Conservation (phyloP, 768 basidiomycete species). For the Suillus plorans region DNA sequence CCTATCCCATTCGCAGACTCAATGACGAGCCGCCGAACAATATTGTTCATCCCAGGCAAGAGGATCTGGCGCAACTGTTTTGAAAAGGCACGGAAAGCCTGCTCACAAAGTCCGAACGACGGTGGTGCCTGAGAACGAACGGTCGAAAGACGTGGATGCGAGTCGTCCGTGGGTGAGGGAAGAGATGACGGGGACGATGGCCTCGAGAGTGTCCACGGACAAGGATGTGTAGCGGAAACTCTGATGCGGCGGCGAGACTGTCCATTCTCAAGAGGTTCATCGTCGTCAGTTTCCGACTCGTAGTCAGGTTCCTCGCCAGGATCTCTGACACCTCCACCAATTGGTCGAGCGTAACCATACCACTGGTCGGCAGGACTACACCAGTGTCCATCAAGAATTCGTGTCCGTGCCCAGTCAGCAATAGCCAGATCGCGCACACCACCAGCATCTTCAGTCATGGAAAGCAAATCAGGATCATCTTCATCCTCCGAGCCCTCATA, state of each 20-base stretch:
- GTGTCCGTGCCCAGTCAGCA: slow-evolving; percentile 66
- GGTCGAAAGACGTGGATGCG: slow-evolving; percentile 50
- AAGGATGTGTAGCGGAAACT: slow-evolving; percentile 45
- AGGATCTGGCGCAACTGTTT: slow-evolving; percentile 61
- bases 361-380: slow-evolving; percentile 71
- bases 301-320: slow-evolving; percentile 24
- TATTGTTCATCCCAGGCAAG: slow-evolving; percentile 64
- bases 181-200: slow-evolving; percentile 19
- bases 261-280: slow-evolving; percentile 20
- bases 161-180: slow-evolving; percentile 18
- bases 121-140: slow-evolving; percentile 57
- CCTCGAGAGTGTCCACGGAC: slow-evolving; percentile 55
- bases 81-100: slow-evolving; percentile 56
- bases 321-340: slow-evolving; percentile 32
- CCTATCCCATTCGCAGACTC: slow-evolving; percentile 51
- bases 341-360: slow-evolving; percentile 47
- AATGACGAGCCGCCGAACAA: slow-evolving; percentile 64
- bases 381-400: slow-evolving; percentile 79
- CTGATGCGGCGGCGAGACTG: slow-evolving; percentile 19
- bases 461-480: slow-evolving; percentile 43
- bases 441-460: slow-evolving; percentile 45
- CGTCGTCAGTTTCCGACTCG: slow-evolving; percentile 28
- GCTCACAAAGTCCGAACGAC: slow-evolving; percentile 61
- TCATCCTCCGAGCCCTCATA: slow-evolving; percentile 41
- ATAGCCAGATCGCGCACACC: slow-evolving; percentile 56